A percentile compares a stretch with the other conserved stretches of the same genome.
Conservation (phyloP, 2,329 filamentous ascomycete genomes). For the Aspergillus piperis region DNA sequence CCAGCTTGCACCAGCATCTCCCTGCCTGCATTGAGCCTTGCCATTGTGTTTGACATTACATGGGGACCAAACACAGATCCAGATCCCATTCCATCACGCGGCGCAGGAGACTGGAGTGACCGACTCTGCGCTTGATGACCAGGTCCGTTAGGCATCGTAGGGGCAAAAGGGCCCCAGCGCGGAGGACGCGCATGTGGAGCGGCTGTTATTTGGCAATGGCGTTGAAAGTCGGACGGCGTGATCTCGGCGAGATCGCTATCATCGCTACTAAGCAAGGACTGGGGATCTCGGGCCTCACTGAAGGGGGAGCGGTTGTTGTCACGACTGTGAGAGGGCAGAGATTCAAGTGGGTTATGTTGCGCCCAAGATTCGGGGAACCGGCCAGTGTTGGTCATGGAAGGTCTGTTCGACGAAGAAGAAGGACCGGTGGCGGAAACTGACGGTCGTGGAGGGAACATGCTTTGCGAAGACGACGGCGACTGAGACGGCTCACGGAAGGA, state of each 20-base stretch:
- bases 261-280: conserved; percentile 21
- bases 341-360: neutral
- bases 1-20: conserved; percentile 16
- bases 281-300: neutral
- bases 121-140: neutral
- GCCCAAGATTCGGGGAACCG: neutral
- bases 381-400: neutral
- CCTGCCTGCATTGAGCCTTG: conserved; percentile 19
- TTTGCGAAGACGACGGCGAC: conserved; percentile 9
- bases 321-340: neutral
- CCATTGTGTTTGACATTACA: conserved; percentile 24
- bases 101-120: neutral
- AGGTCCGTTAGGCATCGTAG: neutral
- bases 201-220: neutral
- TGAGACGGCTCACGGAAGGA: conserved; percentile 20
- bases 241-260: conserved; percentile 41
- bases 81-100: conserved; percentile 5
- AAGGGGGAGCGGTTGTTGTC: neutral
- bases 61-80: conserved; percentile 17
- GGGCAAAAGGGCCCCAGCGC: neutral
- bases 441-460: neutral
- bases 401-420: neutral
- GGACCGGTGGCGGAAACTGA: neutral
- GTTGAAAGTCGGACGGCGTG: conserved; percentile 22
- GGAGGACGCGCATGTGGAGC: neutral